A percentile compares a stretch with the other conserved stretches of the same genome.
phyloP scores from a whole-genome alignment of 768 basidiomycete species.

The Leccinum olivaceopallidum region DNA sequence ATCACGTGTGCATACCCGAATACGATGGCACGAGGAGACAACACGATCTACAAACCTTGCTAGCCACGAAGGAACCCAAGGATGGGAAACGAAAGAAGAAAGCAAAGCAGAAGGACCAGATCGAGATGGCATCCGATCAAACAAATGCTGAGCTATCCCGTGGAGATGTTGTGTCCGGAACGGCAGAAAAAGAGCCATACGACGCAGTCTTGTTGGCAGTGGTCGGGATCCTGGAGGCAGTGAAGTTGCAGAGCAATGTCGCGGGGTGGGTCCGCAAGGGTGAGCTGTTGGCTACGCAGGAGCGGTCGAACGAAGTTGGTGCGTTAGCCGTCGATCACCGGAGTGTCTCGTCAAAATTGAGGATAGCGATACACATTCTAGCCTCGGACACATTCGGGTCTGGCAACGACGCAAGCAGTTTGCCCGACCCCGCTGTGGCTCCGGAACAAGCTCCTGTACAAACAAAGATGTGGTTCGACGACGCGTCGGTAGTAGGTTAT shows the following conservation, averaged over 20 bases:
- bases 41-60: conserved; percentile 36
- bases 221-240: conserved; percentile 61
- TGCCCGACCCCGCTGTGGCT: conserved; percentile 4
- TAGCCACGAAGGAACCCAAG: conserved; percentile 17
- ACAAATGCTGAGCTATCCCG: background rate
- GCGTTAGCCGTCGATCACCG: background rate
- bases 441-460: conserved; percentile 8
- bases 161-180: background rate
- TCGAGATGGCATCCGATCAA: background rate
- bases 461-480: conserved; percentile 53
- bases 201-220: conserved; percentile 63
- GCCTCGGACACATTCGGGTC: background rate
- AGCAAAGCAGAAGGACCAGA: conserved; percentile 3
- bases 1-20: conserved; percentile 76
- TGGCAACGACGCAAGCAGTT: conserved; percentile 20
- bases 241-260: conserved; percentile 61
- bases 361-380: background rate
- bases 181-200: conserved; percentile 25
- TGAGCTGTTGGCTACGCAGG: conserved; percentile 39
- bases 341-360: background rate
- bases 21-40: conserved; percentile 51
- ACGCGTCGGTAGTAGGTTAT: conserved; percentile 38
- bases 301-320: conserved; percentile 3
- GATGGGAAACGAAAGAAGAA: conserved; percentile 9
- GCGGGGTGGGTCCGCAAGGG: conserved; percentile 66